These are phyloP conservation scores for Jaenimonas drosophilae DNA, from an alignment of 208 protist species.

Conservation along the genomic window DNA sequence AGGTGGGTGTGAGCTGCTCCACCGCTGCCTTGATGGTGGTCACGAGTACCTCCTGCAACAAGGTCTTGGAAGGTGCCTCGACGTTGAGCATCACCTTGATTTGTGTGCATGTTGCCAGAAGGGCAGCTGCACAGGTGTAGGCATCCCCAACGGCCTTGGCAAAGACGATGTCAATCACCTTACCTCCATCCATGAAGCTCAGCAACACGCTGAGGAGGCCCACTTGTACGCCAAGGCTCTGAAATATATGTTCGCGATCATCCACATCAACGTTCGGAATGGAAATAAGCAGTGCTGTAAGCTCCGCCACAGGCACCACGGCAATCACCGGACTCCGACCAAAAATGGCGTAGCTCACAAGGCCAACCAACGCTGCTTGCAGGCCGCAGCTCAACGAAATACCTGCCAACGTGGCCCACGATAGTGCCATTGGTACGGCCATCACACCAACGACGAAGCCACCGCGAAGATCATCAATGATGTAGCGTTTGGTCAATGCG, in stretches of 20 bases:
- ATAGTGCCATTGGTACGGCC: slow-evolving; percentile 35
- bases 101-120: slow-evolving; percentile 28
- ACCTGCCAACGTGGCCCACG: slow-evolving; percentile 31
- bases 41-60: slow-evolving; percentile 23
- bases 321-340: slow-evolving; percentile 27
- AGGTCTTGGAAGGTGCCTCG: slow-evolving; percentile 9
- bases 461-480: slow-evolving; percentile 17
- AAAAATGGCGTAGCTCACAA: slow-evolving; percentile 35
- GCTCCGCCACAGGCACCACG: slow-evolving; percentile 34
- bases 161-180: slow-evolving; percentile 43
- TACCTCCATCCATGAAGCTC: slow-evolving; percentile 41
- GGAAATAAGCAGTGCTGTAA: slow-evolving; percentile 44
- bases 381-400: slow-evolving; percentile 32
- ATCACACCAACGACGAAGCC: slow-evolving; percentile 49
- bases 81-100: slow-evolving; percentile 53
- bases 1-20: slow-evolving; percentile 12
- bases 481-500: slow-evolving; percentile 10
- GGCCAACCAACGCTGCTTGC: slow-evolving; percentile 23
- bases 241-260: slow-evolving; percentile 17
- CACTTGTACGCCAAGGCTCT: slow-evolving; percentile 35
- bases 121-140: slow-evolving; percentile 40
- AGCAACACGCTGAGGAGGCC: slow-evolving; percentile 26
- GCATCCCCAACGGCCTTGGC: slow-evolving; percentile 43
- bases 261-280: slow-evolving; percentile 17
- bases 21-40: slow-evolving; percentile 18